Conservation (phyloP, 2,329 filamentous ascomycete genomes). For the Elsinoe necatrix region DNA sequence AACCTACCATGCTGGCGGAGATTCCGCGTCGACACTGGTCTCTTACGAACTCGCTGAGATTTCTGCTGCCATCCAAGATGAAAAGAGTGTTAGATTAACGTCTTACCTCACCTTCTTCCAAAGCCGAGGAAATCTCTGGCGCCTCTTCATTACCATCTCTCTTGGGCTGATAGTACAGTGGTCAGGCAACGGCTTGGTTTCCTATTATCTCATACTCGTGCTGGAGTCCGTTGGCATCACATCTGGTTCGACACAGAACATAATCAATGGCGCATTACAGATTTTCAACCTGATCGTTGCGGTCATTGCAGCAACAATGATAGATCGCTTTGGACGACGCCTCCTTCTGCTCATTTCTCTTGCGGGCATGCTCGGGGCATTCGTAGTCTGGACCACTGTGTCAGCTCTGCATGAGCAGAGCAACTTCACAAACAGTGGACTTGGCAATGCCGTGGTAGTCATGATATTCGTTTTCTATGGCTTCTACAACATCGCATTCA, state of each 20-base stretch:
- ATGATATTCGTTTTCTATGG: constrained; percentile 35
- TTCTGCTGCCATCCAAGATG: constrained; percentile 52
- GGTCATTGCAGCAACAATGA: constrained; percentile 38
- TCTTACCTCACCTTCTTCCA: constrained; percentile 54
- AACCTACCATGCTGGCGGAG: constrained; percentile 55
- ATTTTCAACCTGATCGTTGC: constrained; percentile 49
- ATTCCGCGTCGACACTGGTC: constrained; percentile 50
- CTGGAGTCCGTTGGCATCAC: constrained; percentile 27
- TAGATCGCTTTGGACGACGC: constrained; percentile 27
- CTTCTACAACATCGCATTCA: constrained; percentile 33
- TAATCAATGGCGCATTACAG: constrained; percentile 47
- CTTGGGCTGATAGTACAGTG: constrained; percentile 49
- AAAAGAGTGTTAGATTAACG: constrained; percentile 34
- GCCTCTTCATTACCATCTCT: constrained; percentile 42
- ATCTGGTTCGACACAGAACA: constrained; percentile 26
- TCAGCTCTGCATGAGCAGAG: constrained; percentile 43
- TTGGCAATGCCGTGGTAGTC: constrained; percentile 31
- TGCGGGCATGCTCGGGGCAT: constrained; percentile 31
- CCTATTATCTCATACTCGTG: constrained; percentile 29
- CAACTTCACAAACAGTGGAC: constrained; percentile 19
- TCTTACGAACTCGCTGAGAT: constrained; percentile 61
- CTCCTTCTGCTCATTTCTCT: constrained; percentile 27
- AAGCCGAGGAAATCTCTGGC: constrained; percentile 44
- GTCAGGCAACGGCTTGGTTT: constrained; percentile 44
- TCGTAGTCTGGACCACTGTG: constrained; percentile 32